Percentiles rank a stretch among this genome's conserved stretches.
Evolutionary conservation across 1,284 basidiomycete genomes (phyloP).

Genomic region (Leccinum glutinopallens): DNA sequence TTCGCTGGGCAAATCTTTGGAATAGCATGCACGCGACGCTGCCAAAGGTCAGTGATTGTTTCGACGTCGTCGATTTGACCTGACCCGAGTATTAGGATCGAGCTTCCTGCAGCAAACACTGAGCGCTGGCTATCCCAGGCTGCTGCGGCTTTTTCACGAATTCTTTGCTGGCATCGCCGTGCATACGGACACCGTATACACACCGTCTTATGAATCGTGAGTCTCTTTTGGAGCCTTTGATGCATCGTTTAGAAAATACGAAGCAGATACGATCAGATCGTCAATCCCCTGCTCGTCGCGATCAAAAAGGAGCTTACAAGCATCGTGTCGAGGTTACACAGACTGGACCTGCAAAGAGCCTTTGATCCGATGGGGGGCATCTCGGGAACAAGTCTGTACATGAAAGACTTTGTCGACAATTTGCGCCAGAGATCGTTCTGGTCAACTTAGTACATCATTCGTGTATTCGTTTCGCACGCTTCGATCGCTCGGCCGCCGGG

Average conservation of each 20-base stretch:
- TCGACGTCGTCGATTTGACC: neutral
- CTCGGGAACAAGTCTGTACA: constrained; percentile 78
- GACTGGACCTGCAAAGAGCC: constrained; percentile 57
- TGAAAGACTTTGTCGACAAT: constrained; percentile 90
- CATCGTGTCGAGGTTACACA: constrained; percentile 53
- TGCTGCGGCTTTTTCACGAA: constrained; percentile 90
- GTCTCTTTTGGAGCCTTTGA: constrained; percentile 14
- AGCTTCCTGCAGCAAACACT: constrained; percentile 87
- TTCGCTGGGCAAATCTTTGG: constrained; percentile 76
- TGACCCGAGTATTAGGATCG: constrained; percentile 52
- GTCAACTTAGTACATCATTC: too few species aligned
- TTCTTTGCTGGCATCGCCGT: constrained; percentile 95
- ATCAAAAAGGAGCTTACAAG: constrained; percentile 79
- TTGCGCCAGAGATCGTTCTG: too few species aligned
- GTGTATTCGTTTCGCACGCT: too few species aligned
- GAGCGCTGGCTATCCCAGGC: constrained; percentile 79
- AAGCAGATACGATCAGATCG: constrained; percentile 60
- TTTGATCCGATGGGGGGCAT: constrained; percentile 65
- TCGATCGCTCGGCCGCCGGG: too few species aligned
- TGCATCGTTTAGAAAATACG: constrained; percentile 54
- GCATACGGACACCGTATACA: constrained; percentile 92
- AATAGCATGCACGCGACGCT: constrained; percentile 77
- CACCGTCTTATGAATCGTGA: constrained; percentile 80
- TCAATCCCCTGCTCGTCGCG: constrained; percentile 70
- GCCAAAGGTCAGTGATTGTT: constrained; percentile 60